phyloP scores from a whole-genome alignment of 2,329 filamentous ascomycete species.

The Pseudogymnoascus sp. region DNA sequence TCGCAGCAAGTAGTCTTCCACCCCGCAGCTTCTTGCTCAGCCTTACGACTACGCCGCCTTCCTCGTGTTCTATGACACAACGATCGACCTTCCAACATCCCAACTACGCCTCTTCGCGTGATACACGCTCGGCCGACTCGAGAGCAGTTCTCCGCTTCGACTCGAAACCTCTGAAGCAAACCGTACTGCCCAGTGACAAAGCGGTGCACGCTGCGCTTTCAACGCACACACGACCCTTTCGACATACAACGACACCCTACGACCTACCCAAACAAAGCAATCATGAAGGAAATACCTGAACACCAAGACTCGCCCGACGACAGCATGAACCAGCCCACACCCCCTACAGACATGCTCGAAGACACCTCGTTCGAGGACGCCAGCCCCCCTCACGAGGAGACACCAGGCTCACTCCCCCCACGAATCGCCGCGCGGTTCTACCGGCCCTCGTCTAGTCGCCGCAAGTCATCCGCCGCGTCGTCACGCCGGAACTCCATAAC shows the following conservation, averaged over 20 bases:
- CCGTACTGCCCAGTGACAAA: neutral
- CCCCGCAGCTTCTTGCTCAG: conserved; percentile 3
- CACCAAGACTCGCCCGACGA: neutral
- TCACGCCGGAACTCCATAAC: conserved; percentile 74
- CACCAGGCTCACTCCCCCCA: conserved; percentile 51
- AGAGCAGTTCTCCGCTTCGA: neutral
- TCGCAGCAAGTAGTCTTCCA: neutral
- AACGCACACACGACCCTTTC: neutral
- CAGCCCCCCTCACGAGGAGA: neutral
- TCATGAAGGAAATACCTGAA: neutral
- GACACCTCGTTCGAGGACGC: neutral
- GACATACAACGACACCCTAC: neutral
- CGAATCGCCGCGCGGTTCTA: conserved; percentile 74
- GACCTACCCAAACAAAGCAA: neutral
- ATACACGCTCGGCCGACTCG: neutral
- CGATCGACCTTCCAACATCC: neutral
- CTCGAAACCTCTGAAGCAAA: neutral
- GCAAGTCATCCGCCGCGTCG: conserved; percentile 67
- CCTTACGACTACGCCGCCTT: conserved; percentile 1
- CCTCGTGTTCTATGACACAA: conserved; percentile 4
- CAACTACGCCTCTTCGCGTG: neutral
- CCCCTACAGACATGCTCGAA: neutral
- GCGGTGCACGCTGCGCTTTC: neutral
- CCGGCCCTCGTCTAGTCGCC: conserved; percentile 54
- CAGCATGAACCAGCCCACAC: neutral